Evolutionary conservation across 495 filamentous ascomycete genomes (phyloP), one percentile per base, ranked within the genome.

Genomic region (Trichoderma virens): DNA sequence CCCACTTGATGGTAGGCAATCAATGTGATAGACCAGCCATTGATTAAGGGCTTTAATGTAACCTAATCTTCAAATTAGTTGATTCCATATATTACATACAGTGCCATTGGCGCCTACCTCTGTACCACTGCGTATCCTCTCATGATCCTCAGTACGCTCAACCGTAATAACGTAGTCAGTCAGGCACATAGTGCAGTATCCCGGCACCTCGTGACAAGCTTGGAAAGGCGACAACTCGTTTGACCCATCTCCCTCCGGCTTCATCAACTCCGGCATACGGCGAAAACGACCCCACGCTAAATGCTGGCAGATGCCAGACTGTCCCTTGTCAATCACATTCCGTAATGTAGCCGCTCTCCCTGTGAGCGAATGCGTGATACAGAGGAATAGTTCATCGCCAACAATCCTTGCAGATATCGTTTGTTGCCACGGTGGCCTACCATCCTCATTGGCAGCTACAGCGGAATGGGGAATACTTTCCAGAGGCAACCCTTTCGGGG

Each of bases 371-470:
- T 63, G 41, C 20, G 43, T 67, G 60, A 45, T 43, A 11, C 62
- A 62, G 20, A 69, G 56, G 27, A 65, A 69, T 28, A 69, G 63
- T 64, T 69, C 63, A 39, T 65, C 60, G 28, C 64, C 32, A 30
- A 69, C 5, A 27, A 69, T 65, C 27, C 51, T 62, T 18, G 63
- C 63, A 11, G 45, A 63, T 41, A 47, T 65, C n/a, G 60, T 45
- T 59, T 69, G 60, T 43, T 20, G 25, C 67, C 47, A 56, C 3
- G 16, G 16, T 28, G 47, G 47, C 2, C 41, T 16, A 1, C 14
- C 41, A 16, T 5, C 41, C 47, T 20, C 27, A 14, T 20, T 56
- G 14, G 3, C 1, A 20, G 16, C 3, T 3, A 56, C 20, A 20
- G 25, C 9, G 47, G 47, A 18, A 25, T 14, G 2, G 7, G 7